Evolutionary conservation across 208 protist genomes (phyloP), one percentile per base, ranked within the genome.

Genomic region (Wallacemonas sp.): DNA sequence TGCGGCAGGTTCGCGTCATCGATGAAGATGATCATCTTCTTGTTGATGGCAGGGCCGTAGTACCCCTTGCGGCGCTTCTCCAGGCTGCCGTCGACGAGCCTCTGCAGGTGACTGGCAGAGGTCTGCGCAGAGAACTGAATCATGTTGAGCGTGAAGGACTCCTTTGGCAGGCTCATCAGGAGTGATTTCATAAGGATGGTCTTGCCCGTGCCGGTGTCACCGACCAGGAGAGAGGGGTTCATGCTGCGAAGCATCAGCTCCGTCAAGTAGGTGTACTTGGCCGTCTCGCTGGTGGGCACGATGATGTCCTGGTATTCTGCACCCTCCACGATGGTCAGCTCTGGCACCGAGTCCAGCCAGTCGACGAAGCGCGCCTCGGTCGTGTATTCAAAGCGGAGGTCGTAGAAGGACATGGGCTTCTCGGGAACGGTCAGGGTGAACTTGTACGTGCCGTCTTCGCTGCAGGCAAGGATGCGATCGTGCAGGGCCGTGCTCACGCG

Each of bases 41-140:
- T 98, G 67, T 96, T 97, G 55, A 96, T 87, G 4, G 93, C 90
- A 17, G 98, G 97, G 6, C 97, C 97, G 70, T 98, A 98, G 66
- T 96, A 75, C 27, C 93, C 94, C 70, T 98, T 98, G 58, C 95
- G 88, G 38, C 97, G 84, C 77, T 97, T 96, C 66, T 98, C 93
- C n/a, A 97, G 80, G 73, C 94, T 97, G 51, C 70, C 62, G 70
- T 98, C 96, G 70, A 99, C 88, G 58, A 98, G 88, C 34, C 90
- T 88, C 82, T 99, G 97, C 44, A 95, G 80, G 66, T 97, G 89
- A 21, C 79, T 68, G 0, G 93, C 90, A 2, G 82, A 86, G n/a
- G 97, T 99, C 66, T 98, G 94, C 28, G 97, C 97, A 26, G 91
- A 97, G 77, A 99, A 98, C 70, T 97, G 90, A 55, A 99, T 91